Conservation (phyloP, 1,284 basidiomycete genomes). For the Apiotrichum laibachii region DNA sequence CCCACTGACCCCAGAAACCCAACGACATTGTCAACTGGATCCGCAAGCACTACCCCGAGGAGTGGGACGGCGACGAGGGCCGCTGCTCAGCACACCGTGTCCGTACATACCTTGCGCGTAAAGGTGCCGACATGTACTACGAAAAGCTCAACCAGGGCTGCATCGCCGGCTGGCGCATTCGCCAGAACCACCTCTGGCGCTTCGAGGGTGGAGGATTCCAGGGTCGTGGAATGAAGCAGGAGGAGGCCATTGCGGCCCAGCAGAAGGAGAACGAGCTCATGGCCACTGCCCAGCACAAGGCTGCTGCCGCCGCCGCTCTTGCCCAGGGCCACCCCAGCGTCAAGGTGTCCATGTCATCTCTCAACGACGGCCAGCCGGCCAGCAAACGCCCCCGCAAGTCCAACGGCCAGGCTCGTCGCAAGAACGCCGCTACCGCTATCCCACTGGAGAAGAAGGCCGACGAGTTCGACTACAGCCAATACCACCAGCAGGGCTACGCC, state of each 20-base stretch:
- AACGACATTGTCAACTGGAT: conserved; percentile 51
- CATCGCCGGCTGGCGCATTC: conserved; percentile 48
- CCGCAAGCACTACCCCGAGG: conserved; percentile 46
- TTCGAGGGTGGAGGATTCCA: conserved; percentile 50
- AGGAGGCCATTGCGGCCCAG: conserved; percentile 43
- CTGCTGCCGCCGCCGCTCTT: conserved; percentile 44
- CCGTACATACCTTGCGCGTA: conserved; percentile 49
- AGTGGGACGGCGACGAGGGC: conserved; percentile 51
- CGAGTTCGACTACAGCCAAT: conserved; percentile 18
- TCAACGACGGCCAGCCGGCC: conserved; percentile 9
- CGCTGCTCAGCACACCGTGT: conserved; percentile 49
- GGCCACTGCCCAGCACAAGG: conserved; percentile 43
- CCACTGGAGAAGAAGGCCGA: conserved; percentile 12
- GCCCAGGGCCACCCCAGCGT: conserved; percentile 48
- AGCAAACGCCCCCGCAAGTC: conserved; percentile 23
- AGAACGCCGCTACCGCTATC: conserved; percentile 9
- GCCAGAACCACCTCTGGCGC: conserved; percentile 49
- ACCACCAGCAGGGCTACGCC: conserved; percentile 6
- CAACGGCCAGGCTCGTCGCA: conserved; percentile 23
- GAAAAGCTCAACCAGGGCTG: conserved; percentile 49
- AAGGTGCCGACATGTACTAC: conserved; percentile 51
- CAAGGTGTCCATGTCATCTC: conserved; percentile 39
- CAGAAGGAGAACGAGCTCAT: conserved; percentile 43
- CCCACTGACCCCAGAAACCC: conserved; percentile 37
- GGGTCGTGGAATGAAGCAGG: conserved; percentile 50